phyloP scores from a whole-genome alignment of 2,329 filamentous ascomycete genomes.

The Diaporthe caulivora region DNA sequence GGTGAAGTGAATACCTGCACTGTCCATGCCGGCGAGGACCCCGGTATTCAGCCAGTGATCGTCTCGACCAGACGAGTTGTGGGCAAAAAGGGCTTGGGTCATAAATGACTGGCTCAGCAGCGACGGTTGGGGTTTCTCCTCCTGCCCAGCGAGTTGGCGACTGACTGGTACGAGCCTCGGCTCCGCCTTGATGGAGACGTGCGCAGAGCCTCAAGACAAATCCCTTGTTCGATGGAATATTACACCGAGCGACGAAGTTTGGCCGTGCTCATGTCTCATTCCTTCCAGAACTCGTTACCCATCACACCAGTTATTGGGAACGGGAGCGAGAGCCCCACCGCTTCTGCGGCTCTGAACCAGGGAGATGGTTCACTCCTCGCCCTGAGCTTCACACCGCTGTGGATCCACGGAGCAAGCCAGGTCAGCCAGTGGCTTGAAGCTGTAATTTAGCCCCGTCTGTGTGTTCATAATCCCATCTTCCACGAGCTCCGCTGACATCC shows the following conservation, averaged over 20 bases:
- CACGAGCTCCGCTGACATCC: not conserved
- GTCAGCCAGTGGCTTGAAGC: constrained; percentile 4
- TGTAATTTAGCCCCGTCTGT: constrained; percentile 8
- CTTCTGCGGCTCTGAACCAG: constrained; percentile 5
- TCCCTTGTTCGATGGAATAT: not conserved
- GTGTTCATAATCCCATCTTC: not conserved
- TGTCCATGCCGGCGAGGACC: not conserved
- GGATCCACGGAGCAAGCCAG: not conserved
- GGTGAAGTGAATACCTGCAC: not conserved
- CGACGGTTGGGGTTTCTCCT: not conserved
- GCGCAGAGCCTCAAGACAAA: constrained; percentile 12
- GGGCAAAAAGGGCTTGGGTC: not conserved
- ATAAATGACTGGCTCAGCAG: not conserved
- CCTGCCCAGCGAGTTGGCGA: not conserved
- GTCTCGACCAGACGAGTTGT: not conserved
- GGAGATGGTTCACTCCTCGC: not conserved
- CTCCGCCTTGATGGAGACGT: not conserved
- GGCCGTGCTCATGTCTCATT: not conserved
- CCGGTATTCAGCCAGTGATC: not conserved
- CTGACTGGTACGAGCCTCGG: not conserved
- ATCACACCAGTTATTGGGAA: not conserved
- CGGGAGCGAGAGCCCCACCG: not conserved
- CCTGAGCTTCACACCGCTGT: constrained; percentile 20
- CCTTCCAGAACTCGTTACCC: not conserved
- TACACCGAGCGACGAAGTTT: constrained; percentile 1